A percentile compares a stretch with the other conserved stretches of the same genome.
phyloP scores from a whole-genome alignment of 306 rosid species.

The Sicyos edulis region DNA sequence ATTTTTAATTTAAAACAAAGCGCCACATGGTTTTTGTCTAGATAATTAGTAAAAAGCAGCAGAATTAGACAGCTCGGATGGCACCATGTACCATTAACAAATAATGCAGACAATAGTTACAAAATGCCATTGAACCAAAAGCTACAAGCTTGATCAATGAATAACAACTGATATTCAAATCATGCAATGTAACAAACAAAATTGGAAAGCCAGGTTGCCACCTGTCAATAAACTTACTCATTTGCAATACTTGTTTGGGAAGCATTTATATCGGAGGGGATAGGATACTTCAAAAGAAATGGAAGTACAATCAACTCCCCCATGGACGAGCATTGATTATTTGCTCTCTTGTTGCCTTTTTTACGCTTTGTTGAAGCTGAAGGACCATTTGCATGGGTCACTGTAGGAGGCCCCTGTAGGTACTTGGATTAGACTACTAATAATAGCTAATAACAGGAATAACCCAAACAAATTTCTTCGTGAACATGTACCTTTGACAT shows the following conservation, averaged over 20 bases:
- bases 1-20: no score
- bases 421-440: constrained; percentile 16
- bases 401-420: constrained; percentile 64
- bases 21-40: not conserved
- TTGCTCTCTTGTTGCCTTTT: constrained; percentile 58
- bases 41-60: not conserved
- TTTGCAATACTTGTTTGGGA: constrained; percentile 41
- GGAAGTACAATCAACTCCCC: constrained; percentile 94
- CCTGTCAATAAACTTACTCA: constrained; percentile 49
- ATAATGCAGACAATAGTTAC: constrained; percentile 1
- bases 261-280: constrained; percentile 55
- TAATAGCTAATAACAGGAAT: constrained; percentile 18
- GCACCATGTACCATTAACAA: not conserved
- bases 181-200: not conserved
- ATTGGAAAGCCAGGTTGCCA: constrained; percentile 10
- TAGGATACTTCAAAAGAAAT: constrained; percentile 69
- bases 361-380: constrained; percentile 67
- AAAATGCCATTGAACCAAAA: not conserved
- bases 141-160: not conserved
- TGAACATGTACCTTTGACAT: constrained; percentile 51
- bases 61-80: not conserved
- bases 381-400: constrained; percentile 30
- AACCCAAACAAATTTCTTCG: constrained; percentile 18
- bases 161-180: not conserved
- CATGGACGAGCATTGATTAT: constrained; percentile 43